Conservation (phyloP, 1,284 basidiomycete species). For the Somion occarium region DNA sequence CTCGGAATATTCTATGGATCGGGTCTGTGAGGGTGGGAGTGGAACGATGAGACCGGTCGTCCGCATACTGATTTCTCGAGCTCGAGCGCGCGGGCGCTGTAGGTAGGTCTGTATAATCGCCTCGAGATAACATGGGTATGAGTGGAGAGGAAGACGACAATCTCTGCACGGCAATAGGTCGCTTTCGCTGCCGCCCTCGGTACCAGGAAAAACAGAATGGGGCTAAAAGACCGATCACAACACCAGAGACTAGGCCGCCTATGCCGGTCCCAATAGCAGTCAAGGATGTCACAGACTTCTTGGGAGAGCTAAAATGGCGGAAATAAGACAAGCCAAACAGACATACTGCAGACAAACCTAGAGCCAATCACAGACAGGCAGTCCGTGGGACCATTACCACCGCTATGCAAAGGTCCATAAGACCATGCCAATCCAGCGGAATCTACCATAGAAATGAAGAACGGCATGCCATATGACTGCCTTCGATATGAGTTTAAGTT, state of each 20-base stretch:
- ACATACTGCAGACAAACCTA: too few relatives aligned
- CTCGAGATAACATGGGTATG: too few relatives aligned
- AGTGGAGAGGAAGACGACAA: too few relatives aligned
- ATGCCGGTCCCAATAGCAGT: slow-evolving; percentile 37
- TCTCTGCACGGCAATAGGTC: too few relatives aligned
- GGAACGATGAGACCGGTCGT: too few relatives aligned
- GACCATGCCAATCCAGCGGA: slow-evolving; percentile 46
- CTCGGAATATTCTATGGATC: slow-evolving; percentile 6
- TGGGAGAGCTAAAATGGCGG: too few relatives aligned
- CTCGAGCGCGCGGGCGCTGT: too few relatives aligned
- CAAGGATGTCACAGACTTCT: slow-evolving; percentile 15
- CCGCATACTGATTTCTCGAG: too few relatives aligned
- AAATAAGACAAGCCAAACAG: too few relatives aligned
- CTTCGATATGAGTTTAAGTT: not conserved
- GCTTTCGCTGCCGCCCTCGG: too few relatives aligned
- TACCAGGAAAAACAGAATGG: slow-evolving; percentile 29
- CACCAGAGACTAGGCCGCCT: slow-evolving; percentile 40
- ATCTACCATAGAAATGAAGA: slow-evolving; percentile 53
- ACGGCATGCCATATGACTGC: slow-evolving; percentile 46
- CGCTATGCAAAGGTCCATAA: slow-evolving; percentile 51
- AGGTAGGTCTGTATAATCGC: too few relatives aligned
- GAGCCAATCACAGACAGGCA: slow-evolving; percentile 31
- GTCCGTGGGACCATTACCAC: slow-evolving; percentile 31
- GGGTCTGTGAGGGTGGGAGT: too few relatives aligned
- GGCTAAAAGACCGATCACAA: slow-evolving; percentile 31